These are phyloP conservation scores for Starmera stellimalicola DNA, from an alignment of 1,139 yeast species.

Conservation along the genomic window DNA sequence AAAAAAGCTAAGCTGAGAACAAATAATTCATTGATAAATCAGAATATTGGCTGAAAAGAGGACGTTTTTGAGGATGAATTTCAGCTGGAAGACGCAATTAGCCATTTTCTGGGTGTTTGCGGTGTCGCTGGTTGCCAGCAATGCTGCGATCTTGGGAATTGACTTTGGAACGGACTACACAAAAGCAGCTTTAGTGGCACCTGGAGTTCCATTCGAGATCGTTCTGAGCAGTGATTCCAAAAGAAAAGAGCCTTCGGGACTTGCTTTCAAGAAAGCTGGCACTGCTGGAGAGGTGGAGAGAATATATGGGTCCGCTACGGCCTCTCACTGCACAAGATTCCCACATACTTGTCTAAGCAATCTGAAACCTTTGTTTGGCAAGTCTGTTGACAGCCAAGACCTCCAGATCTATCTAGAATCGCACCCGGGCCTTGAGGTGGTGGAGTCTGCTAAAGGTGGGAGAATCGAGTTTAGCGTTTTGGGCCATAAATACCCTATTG, in stretches of 20 bases:
- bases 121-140: constrained; percentile 2
- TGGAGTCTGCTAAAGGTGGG: constrained; percentile 36
- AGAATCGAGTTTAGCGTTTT: constrained; percentile 51
- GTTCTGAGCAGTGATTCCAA: constrained; percentile 86
- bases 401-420: constrained; percentile 35
- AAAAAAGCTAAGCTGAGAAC: not conserved
- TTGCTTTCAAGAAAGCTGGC: constrained; percentile 48
- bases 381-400: constrained; percentile 37
- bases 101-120: not conserved
- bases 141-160: constrained; percentile 69
- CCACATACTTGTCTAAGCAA: constrained; percentile 65
- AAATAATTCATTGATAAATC: too few species aligned
- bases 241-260: constrained; percentile 77
- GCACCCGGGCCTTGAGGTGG: constrained; percentile 56
- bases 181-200: constrained; percentile 85
- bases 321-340: constrained; percentile 59
- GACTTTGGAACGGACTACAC: constrained; percentile 88
- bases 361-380: constrained; percentile 66
- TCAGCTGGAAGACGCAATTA: not conserved
- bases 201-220: constrained; percentile 81
- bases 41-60: too few species aligned
- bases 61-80: too few species aligned
- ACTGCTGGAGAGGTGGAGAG: constrained; percentile 48
- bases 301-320: constrained; percentile 69
- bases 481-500: constrained; percentile 45